Conservation (phyloP, 352 stramenopile genomes). For the Peronospora belbahrii region DNA sequence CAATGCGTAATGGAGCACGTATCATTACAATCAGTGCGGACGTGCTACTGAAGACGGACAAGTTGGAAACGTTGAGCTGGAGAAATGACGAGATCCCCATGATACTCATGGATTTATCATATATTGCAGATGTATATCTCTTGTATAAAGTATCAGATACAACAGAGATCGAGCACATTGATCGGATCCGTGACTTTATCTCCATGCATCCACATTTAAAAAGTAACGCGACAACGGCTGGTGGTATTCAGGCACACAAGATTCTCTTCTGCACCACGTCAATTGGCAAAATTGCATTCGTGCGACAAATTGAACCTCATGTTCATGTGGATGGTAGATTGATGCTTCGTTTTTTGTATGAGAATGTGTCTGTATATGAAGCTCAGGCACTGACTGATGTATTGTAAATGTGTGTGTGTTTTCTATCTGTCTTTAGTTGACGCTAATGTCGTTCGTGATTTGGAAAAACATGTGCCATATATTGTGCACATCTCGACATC, state of each 20-base stretch:
- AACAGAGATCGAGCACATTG: constrained; percentile 24
- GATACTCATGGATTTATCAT: constrained; percentile 50
- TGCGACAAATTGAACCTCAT: constrained; percentile 82
- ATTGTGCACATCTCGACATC: constrained; percentile 51
- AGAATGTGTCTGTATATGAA: neutral
- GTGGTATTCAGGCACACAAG: constrained; percentile 50
- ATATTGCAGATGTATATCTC: constrained; percentile 61
- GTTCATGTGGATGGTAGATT: constrained; percentile 68
- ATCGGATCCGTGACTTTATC: constrained; percentile 46
- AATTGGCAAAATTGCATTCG: constrained; percentile 75
- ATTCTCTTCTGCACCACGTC: constrained; percentile 77
- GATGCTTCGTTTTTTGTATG: neutral
- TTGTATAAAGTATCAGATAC: constrained; percentile 38
- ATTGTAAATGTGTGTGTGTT: constrained; percentile 5
- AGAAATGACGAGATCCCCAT: constrained; percentile 31
- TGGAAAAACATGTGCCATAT: constrained; percentile 72
- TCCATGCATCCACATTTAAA: constrained; percentile 23
- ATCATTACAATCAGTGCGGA: constrained; percentile 63
- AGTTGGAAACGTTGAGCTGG: constrained; percentile 31
- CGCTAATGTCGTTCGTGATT: constrained; percentile 35
- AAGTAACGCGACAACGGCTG: constrained; percentile 9
- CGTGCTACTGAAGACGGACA: constrained; percentile 34
- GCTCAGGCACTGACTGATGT: neutral
- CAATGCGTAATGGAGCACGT: constrained; percentile 49
- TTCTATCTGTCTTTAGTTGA: constrained; percentile 34